Conservation (phyloP, 2,329 filamentous ascomycete genomes). For the Fusarium vanettenii region DNA sequence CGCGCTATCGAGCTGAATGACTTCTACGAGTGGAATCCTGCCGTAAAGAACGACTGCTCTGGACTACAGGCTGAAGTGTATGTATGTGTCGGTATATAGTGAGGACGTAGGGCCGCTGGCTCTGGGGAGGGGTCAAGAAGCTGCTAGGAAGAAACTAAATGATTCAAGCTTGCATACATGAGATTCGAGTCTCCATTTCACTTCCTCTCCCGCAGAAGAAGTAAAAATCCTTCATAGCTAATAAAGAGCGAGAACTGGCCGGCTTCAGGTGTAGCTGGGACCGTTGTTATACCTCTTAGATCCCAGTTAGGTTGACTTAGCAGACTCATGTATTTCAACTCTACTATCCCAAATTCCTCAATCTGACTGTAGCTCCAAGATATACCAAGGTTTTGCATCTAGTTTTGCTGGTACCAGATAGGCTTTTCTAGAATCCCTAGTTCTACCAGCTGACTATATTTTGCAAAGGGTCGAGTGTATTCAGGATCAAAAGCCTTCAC, state of each 20-base stretch:
- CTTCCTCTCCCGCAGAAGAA: neutral
- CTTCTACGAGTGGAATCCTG: neutral
- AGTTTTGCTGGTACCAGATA: neutral
- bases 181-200: neutral
- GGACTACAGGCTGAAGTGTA: neutral
- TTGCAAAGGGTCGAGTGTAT: conserved; percentile 1
- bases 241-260: neutral
- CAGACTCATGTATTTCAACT: neutral
- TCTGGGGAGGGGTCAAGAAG: neutral
- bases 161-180: neutral
- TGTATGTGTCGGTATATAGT: neutral
- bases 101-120: neutral
- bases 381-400: neutral
- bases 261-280: neutral
- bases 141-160: neutral
- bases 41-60: neutral
- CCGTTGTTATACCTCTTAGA: neutral
- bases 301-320: neutral
- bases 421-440: neutral
- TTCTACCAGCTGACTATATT: neutral
- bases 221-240: neutral
- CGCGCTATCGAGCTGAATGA: neutral
- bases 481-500: conserved; percentile 15
- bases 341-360: neutral
- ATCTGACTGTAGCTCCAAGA: neutral